phyloP scores from a whole-genome alignment of 176 grass and related monocot genomes.

The Poa pratensis region DNA sequence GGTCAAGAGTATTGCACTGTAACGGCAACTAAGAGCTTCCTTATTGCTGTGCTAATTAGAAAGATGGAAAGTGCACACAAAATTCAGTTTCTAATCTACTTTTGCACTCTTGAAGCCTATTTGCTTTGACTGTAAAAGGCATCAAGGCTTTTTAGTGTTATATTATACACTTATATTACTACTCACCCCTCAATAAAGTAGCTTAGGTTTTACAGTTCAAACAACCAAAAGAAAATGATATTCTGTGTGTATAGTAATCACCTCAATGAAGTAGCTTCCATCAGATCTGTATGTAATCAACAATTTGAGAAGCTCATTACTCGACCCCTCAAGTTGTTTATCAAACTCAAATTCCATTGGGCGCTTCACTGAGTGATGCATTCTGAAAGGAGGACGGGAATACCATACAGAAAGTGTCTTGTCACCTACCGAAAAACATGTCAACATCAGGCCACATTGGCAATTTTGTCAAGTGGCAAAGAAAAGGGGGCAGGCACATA shows the following conservation, averaged over 20 bases:
- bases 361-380: constrained; percentile 74
- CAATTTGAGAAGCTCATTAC: constrained; percentile 64
- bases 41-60: not conserved
- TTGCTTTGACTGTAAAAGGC: not conserved
- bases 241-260: constrained; percentile 38
- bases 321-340: constrained; percentile 62
- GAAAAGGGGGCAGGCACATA: constrained; percentile 15
- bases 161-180: constrained; percentile 23
- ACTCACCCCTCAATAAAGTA: constrained; percentile 8
- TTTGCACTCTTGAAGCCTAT: not conserved
- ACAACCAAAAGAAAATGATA: constrained; percentile 19
- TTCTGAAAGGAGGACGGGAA: constrained; percentile 70
- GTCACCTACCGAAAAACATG: constrained; percentile 52
- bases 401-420: constrained; percentile 72
- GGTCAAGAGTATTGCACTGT: not conserved
- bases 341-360: constrained; percentile 77
- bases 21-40: constrained; percentile 25
- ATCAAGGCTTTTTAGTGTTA: not conserved
- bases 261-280: constrained; percentile 85
- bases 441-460: constrained; percentile 8
- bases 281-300: constrained; percentile 72
- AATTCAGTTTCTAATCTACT: constrained; percentile 11
- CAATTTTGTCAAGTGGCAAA: constrained; percentile 18
- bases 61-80: not conserved
- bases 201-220: constrained; percentile 16